Conservation (phyloP, 768 basidiomycete genomes). For the Tulasnella sp. region DNA sequence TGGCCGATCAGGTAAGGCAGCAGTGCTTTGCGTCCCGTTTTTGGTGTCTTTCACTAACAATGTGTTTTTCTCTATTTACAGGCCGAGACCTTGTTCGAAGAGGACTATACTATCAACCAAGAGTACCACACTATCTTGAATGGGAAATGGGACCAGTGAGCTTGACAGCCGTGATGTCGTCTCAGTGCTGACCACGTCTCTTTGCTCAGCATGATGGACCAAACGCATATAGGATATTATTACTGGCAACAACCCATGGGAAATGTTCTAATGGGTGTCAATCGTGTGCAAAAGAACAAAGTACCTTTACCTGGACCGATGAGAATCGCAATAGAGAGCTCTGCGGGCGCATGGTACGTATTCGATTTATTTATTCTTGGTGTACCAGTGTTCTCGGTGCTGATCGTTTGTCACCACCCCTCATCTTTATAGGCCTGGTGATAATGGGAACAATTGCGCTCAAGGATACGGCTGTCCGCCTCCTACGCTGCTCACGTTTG, state of each 20-base stretch:
- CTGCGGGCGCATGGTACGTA: slow-evolving; percentile 44
- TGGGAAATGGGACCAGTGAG: slow-evolving; percentile 59
- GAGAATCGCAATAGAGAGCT: slow-evolving; percentile 53
- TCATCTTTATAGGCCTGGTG: slow-evolving; percentile 50
- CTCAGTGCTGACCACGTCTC: slow-evolving; percentile 2
- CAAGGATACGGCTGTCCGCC: slow-evolving; percentile 38
- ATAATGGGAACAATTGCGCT: slow-evolving; percentile 50
- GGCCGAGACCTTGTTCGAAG: slow-evolving; percentile 41
- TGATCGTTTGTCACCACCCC: background rate
- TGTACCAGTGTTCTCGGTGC: no score
- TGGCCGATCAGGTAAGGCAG: slow-evolving; percentile 43
- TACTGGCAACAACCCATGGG: slow-evolving; percentile 65
- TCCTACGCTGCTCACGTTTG: slow-evolving; percentile 40
- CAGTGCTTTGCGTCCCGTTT: background rate
- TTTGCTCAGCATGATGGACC: slow-evolving; percentile 50
- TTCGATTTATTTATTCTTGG: no score
- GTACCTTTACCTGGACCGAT: slow-evolving; percentile 51
- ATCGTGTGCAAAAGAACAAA: slow-evolving; percentile 44
- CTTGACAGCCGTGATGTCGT: background rate
- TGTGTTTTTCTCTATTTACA: background rate
- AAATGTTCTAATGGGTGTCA: slow-evolving; percentile 47
- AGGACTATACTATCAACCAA: slow-evolving; percentile 50
- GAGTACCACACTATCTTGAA: slow-evolving; percentile 43
- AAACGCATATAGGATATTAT: slow-evolving; percentile 52
- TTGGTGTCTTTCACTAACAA: background rate